Base-by-base conservation (phyloP, 2,329 filamentous ascomycete species). In the Exophiala sp. region DNA sequence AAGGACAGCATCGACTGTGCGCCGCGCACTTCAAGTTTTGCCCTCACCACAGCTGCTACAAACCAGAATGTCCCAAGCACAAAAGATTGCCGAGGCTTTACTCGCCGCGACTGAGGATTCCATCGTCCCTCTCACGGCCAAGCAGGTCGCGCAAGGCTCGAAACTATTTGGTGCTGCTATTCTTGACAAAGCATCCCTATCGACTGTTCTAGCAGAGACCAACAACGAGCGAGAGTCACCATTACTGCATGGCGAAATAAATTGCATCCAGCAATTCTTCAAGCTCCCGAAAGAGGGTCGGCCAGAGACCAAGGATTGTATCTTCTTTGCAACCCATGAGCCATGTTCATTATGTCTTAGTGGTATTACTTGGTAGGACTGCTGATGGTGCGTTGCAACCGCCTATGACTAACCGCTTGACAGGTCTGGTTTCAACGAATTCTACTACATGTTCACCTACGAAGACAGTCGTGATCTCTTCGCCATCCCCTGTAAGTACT, bases 191-290 rank as follows among this genome's bases (percentile, higher is more conserved):
- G 44, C 66, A 2, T 65, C 63, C 12, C 73, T 82, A 5, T 41
- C 60, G 0, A 70, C 76, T 2, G 65, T 78, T 11, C 79, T 76
- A 0, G 74, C 79, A 5, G 73, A 79, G 8, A 82, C 78, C 42
- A 83, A 83, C 70, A 76, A 82, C 65, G 80, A 83, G 65, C 72
- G 72, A 9, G 65, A 65, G 1, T 82, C 80, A 3, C 80, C 80
- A 1, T 71, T 83, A 3, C 71, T 83, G 7, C 80, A 83, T 65
- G 80, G 80, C 56, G 80, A 83, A 60, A 81, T 83, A 66, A 80
- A 82, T 66, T 83, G 80, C 71, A 82, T 83, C 66, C 79, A 82
- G 61, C 68, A 75, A 32, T 83, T 83, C 69, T 83, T 80, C 67
- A 71, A 72, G 0, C 64, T 55, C 65, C 71, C 10, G 58, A 66